Evolutionary conservation across 2,329 filamentous ascomycete species (phyloP), one percentile per base, ranked within the genome.

Genomic region (Aureobasidium pullulans): DNA sequence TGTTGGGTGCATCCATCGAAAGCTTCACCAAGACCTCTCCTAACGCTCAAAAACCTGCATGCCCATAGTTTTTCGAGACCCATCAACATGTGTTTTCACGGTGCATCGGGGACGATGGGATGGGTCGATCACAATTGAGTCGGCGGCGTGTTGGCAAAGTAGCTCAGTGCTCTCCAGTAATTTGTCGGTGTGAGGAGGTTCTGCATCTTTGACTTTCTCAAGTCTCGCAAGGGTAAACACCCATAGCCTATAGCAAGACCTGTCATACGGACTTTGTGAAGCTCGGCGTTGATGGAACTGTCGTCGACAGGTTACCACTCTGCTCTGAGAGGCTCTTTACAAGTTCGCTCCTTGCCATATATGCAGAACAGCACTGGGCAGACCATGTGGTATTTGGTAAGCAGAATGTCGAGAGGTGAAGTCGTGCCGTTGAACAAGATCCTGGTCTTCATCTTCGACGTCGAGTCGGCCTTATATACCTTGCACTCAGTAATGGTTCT

Each of bases 321-420:
- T 2, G 96, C 73, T n/a, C 82, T 80, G 16, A 73, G 65, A 11
- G 86, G 82, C 0, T 90, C 90, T 10, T 78, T 77, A 47, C 84
- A 80, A 0, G 86, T 95, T 62, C 80, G 85, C 70, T 96, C 90
- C 62, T 79, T 84, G 28, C 90, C 92, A 44, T 84, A 81, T 64
- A 92, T 84, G 16, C 93, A 93, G 70, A 95, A 97, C 0, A 99
- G 77, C 1, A 91, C 86, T 0, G 94, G 93, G 67, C 90, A 96
- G 3, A 84, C 79, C 15, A 88, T 79, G 61, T 91, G 85, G 67
- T 89, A 88, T 72, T 97, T 96, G 58, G 92, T 87, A 67, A 96
- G 86, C 32, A 97, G 79, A 61, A 97, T 89, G 69, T 95, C 89
- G 56, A 90, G 86, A 60, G 96, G 78, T 5, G 59, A 60, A 49